Base-by-base conservation (phyloP, 78 protist species). In the Anaeramoeba ignava region DNA sequence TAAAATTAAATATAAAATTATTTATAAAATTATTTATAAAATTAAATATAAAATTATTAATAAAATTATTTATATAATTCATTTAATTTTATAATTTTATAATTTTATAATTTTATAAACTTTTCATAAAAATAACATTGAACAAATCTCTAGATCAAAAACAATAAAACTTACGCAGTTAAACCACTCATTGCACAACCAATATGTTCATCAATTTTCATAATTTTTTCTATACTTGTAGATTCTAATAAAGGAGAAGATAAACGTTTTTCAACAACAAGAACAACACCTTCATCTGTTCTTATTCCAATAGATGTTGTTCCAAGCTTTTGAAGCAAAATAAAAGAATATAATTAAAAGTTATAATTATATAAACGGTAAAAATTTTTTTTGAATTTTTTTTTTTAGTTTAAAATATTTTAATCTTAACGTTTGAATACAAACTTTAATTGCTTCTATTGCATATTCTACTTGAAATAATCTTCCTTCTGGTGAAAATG, bases 401-500 rank as follows among this genome's bases (percentile, higher is more conserved):
- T n/a, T 0, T n/a, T 38, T 37, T 31, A 83, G 2, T 3, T 3
- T 54, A 31, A 42, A 3, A 2, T 36, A 86, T 3, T 3, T 23
- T 36, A 86, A 84, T 8, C 82, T 79, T 27, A 68, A 82, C 2
- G 42, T 39, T 42, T 82, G 27, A 0, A 86, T 41, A 38, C 1
- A 12, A 3, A 96, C 94, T 92, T 97, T 94, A 88, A 96, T 93
- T 0, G 99, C 99, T 84, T 95, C 96, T 17, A 95, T 85, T 27
- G 99, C 99, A 73, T 98, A 98, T 83, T 98, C 99, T 39, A 98
- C 90, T 81, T 92, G 94, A 81, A 41, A 81, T 0, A 90, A 42
- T 0, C 93, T 93, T n/a, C 99, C 99, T 83, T 97, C 99, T 31
- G 99, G 99, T 0, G 96, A 91, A 88, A 98, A 98, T n/a, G 99